phyloP scores from a whole-genome alignment of 2,329 filamentous ascomycete genomes.

The Chrysoporthe puriensis region DNA sequence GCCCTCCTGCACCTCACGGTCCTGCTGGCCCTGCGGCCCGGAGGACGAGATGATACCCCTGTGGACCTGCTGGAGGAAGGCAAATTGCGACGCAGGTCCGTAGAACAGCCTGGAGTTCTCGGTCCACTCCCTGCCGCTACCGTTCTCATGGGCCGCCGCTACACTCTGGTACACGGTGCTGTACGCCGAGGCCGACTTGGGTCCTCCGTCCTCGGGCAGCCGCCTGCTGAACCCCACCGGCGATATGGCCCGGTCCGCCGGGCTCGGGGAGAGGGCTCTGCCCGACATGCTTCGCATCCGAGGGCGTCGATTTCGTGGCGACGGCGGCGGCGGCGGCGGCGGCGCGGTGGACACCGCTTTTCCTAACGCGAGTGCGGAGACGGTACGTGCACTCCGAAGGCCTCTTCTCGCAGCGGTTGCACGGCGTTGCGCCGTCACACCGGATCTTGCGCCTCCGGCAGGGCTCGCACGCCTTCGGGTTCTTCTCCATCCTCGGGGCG shows the following conservation, averaged over 20 bases:
- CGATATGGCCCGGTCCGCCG: not conserved
- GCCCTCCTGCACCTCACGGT: constrained; percentile 34
- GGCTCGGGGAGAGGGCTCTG: not conserved
- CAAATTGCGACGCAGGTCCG: constrained; percentile 31
- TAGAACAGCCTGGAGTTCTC: constrained; percentile 27
- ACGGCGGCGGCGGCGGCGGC: not conserved
- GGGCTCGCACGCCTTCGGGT: constrained; percentile 29
- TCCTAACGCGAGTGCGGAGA: constrained; percentile 28
- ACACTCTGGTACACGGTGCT: constrained; percentile 26
- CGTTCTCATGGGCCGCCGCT: constrained; percentile 24
- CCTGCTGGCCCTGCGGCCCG: constrained; percentile 23
- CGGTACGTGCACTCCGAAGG: constrained; percentile 28
- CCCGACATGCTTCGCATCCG: not conserved
- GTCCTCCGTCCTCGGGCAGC: constrained; percentile 7
- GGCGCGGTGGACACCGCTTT: constrained; percentile 18
- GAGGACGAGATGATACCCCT: constrained; percentile 33
- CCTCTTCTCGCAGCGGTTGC: constrained; percentile 28
- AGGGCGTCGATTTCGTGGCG: not conserved
- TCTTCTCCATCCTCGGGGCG: constrained; percentile 27
- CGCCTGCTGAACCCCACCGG: constrained; percentile 1
- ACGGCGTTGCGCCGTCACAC: constrained; percentile 28
- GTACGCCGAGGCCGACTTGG: constrained; percentile 19
- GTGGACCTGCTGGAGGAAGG: constrained; percentile 38
- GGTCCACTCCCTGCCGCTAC: constrained; percentile 15
- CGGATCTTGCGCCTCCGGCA: constrained; percentile 29